phyloP scores from a whole-genome alignment of 2,329 filamentous ascomycete species.

The Colletotrichum musae region DNA sequence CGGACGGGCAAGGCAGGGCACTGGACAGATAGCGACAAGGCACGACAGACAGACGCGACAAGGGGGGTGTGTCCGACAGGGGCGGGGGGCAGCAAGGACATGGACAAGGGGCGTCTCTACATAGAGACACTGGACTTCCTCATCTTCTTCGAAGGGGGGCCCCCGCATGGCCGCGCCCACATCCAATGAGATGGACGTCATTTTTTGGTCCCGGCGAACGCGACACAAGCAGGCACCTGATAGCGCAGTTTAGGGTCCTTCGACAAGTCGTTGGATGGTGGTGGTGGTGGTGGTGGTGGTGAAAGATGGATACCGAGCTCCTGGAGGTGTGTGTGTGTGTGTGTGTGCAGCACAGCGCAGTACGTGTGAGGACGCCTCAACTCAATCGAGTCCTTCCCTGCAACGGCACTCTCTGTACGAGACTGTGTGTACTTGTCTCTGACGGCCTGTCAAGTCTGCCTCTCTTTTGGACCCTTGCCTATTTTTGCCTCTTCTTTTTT shows the following conservation, averaged over 20 bases:
- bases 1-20: constrained; percentile 5
- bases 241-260: constrained; percentile 19
- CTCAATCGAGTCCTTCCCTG: constrained; percentile 40
- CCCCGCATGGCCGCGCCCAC: constrained; percentile 17
- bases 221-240: constrained; percentile 37
- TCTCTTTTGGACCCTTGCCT: constrained; percentile 37
- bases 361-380: constrained; percentile 33
- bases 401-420: not conserved
- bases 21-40: constrained; percentile 17
- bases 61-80: constrained; percentile 8
- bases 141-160: constrained; percentile 5
- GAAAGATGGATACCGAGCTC: too few relatives aligned
- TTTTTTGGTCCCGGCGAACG: constrained; percentile 39
- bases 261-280: constrained; percentile 16
- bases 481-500: constrained; percentile 33
- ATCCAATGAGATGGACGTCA: constrained; percentile 40
- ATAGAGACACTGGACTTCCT: constrained; percentile 5
- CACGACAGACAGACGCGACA: constrained; percentile 15
- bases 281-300: not conserved
- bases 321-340: too few relatives aligned
- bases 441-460: constrained; percentile 16
- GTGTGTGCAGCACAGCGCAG: constrained; percentile 14
- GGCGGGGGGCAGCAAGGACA: constrained; percentile 21
- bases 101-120: constrained; percentile 29
- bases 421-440: constrained; percentile 18